Conservation (phyloP, 2,329 filamentous ascomycete genomes). For the Acrodontium crateriforme region DNA sequence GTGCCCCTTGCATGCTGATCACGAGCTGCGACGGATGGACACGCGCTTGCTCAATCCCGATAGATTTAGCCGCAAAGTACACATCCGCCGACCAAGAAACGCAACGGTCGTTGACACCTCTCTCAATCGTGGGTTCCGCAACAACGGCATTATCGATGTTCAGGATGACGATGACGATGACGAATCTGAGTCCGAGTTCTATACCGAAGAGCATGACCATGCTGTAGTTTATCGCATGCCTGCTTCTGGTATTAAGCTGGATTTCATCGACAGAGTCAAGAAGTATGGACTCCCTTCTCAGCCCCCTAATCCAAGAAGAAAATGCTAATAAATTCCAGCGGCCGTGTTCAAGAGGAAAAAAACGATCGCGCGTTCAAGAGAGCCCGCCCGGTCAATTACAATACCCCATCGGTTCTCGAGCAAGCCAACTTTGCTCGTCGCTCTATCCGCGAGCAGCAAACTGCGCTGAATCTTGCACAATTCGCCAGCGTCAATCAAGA, state of each 20-base stretch:
- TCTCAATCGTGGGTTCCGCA: constrained; percentile 46
- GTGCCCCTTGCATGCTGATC: constrained; percentile 76
- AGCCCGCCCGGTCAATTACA: constrained; percentile 2
- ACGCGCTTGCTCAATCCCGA: constrained; percentile 13
- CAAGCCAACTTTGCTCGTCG: constrained; percentile 29
- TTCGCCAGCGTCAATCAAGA: constrained; percentile 39
- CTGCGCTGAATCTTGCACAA: constrained; percentile 49
- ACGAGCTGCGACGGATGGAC: constrained; percentile 51
- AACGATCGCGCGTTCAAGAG: constrained; percentile 10
- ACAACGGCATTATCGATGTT: constrained; percentile 35
- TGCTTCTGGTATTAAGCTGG: constrained; percentile 33
- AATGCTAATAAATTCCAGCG: no score
- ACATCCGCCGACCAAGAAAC: constrained; percentile 37
- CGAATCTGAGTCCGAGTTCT: constrained; percentile 30
- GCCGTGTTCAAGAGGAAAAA: constrained; percentile 11
- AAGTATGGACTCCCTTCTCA: constrained; percentile 22
- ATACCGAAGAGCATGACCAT: constrained; percentile 21
- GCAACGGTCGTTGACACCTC: constrained; percentile 33
- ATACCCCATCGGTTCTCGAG: no score
- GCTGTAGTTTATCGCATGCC: constrained; percentile 31
- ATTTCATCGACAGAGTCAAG: constrained; percentile 51
- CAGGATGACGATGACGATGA: constrained; percentile 29
- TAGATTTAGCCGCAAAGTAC: constrained; percentile 19
- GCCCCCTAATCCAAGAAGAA: no score
- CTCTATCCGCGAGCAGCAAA: constrained; percentile 49